A percentile compares a stretch with the other conserved stretches of the same genome.
Evolutionary conservation across 2,329 filamentous ascomycete species (phyloP).

Genomic region (Mycocentrospora acerina): DNA sequence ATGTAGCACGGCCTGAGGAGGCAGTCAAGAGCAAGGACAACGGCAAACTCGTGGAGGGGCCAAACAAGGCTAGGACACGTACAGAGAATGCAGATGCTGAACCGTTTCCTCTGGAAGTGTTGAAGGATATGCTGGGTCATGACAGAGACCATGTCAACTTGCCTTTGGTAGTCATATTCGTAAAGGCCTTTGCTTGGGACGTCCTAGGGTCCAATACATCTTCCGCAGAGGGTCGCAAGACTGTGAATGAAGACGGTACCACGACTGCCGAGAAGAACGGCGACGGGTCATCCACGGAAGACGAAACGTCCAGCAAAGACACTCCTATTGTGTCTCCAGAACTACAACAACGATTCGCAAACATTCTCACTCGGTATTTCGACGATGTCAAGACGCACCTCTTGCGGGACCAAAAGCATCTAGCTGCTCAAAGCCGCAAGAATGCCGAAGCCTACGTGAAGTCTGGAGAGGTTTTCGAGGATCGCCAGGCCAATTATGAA

Average conservation of each 20-base stretch:
- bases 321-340: conserved; percentile 74
- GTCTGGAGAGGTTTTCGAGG: conserved; percentile 96
- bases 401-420: conserved; percentile 85
- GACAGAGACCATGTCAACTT: conserved; percentile 91
- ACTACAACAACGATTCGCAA: conserved; percentile 81
- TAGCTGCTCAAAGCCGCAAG: conserved; percentile 82
- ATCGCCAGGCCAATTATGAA: conserved; percentile 93
- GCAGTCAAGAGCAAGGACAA: conserved; percentile 61
- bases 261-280: conserved; percentile 59
- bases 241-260: conserved; percentile 76
- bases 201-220: conserved; percentile 76
- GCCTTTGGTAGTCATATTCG: conserved; percentile 88
- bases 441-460: conserved; percentile 99
- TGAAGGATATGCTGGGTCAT: conserved; percentile 92
- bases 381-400: conserved; percentile 90
- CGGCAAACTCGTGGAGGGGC: conserved; percentile 54
- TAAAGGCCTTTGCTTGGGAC: conserved; percentile 96
- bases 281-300: conserved; percentile 53
- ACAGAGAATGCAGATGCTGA: conserved; percentile 71
- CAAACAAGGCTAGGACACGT: conserved; percentile 64
- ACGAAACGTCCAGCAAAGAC: conserved; percentile 60
- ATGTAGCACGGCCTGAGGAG: conserved; percentile 66
- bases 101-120: conserved; percentile 93
- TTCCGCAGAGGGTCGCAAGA: conserved; percentile 77
- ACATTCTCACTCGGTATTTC: conserved; percentile 83